Conservation (phyloP, 2,329 filamentous ascomycete species). For the Colletotrichum tofieldiae region DNA sequence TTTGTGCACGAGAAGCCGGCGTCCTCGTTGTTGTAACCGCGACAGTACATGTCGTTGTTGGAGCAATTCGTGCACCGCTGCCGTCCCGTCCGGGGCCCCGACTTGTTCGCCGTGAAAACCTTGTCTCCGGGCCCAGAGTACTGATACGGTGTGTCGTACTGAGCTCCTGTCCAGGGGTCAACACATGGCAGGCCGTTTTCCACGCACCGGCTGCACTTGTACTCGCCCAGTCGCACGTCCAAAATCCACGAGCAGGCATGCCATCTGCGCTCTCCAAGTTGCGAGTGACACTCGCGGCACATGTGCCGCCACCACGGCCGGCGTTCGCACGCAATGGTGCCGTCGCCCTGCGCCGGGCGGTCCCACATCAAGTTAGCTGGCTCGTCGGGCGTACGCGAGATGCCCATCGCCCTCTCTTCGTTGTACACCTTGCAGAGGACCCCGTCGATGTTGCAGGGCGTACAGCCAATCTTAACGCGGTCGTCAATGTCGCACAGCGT, state of each 20-base stretch:
- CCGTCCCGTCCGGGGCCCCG: background rate
- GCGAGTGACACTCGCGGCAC: constrained; percentile 37
- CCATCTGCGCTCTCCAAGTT: background rate
- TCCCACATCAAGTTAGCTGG: constrained; percentile 29
- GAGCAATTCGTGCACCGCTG: constrained; percentile 30
- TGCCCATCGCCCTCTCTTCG: constrained; percentile 13
- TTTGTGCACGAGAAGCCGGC: constrained; percentile 35
- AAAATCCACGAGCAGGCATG: constrained; percentile 23
- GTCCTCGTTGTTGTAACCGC: constrained; percentile 16
- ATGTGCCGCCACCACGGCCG: constrained; percentile 43
- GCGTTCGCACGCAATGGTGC: constrained; percentile 25
- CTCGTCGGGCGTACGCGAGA: background rate
- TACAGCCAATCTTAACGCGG: constrained; percentile 37
- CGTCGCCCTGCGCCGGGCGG: constrained; percentile 35
- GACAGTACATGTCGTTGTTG: constrained; percentile 23
- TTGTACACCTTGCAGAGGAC: constrained; percentile 19
- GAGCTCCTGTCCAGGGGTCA: constrained; percentile 34
- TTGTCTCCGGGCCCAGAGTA: constrained; percentile 10
- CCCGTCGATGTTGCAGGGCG: constrained; percentile 17
- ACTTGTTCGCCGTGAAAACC: background rate
- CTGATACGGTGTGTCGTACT: constrained; percentile 39
- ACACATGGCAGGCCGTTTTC: constrained; percentile 44
- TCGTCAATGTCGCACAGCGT: constrained; percentile 39
- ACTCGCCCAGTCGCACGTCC: constrained; percentile 35
- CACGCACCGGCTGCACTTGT: constrained; percentile 43